Conservation (phyloP, 1,284 basidiomycete genomes). For the Tetrapyrgos nigripes region DNA sequence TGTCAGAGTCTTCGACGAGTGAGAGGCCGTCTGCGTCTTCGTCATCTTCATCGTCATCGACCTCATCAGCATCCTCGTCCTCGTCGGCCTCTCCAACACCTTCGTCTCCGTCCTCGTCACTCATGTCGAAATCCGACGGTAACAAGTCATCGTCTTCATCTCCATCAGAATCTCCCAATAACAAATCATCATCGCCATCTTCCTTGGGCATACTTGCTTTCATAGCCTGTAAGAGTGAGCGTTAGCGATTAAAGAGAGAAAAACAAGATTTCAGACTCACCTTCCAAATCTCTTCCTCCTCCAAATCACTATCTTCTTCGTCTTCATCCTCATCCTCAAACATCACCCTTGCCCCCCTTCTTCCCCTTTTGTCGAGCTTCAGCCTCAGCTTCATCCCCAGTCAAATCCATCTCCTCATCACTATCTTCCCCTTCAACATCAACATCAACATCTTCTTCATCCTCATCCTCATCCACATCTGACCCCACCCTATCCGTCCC, state of each 20-base stretch:
- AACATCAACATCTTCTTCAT: slow-evolving; percentile 29
- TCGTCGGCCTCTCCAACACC: slow-evolving; percentile 33
- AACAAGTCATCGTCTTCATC: slow-evolving; percentile 45
- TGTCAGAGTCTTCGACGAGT: slow-evolving; percentile 70
- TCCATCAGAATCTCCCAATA: slow-evolving; percentile 44
- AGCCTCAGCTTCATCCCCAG: slow-evolving; percentile 51
- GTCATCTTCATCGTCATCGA: slow-evolving; percentile 34
- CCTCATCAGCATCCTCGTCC: slow-evolving; percentile 39
- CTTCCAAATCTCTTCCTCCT: slow-evolving; percentile 82
- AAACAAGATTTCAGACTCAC: slow-evolving; percentile 44
- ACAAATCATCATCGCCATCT: slow-evolving; percentile 50
- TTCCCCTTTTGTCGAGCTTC: slow-evolving; percentile 31
- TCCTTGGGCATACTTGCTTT: slow-evolving; percentile 77
- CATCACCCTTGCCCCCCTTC: slow-evolving; percentile 31
- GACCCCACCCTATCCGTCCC: slow-evolving; percentile 41
- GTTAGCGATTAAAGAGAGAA: slow-evolving; percentile 1
- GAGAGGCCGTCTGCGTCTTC: slow-evolving; percentile 52
- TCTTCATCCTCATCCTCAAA: slow-evolving; percentile 28
- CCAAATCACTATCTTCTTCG: slow-evolving; percentile 46
- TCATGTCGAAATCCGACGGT: slow-evolving; percentile 39
- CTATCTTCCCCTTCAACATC: slow-evolving; percentile 29
- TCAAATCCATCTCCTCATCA: slow-evolving; percentile 46
- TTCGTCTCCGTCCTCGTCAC: slow-evolving; percentile 43
- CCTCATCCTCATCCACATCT: slow-evolving; percentile 34
- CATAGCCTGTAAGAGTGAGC: slow-evolving; percentile 67